phyloP scores from a whole-genome alignment of 345 rosid genomes.

The Pugionium cornutum region DNA sequence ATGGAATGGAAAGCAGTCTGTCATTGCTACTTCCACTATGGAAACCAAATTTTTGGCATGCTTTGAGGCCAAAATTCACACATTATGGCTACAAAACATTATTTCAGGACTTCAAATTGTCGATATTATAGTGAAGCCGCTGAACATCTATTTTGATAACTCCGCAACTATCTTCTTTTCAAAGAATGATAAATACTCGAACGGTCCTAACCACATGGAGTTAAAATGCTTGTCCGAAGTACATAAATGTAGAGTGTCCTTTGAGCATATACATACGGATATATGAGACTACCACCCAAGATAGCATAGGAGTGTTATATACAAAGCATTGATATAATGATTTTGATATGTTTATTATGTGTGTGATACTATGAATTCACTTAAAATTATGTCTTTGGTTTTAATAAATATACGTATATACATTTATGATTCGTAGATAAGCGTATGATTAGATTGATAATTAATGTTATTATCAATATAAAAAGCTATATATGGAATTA shows the following conservation, averaged over 20 bases:
- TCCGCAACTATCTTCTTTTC: conserved; percentile 1
- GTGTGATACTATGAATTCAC: background rate
- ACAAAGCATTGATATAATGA: background rate
- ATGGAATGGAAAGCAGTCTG: conserved; percentile 12
- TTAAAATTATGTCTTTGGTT: background rate
- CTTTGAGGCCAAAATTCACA: conserved; percentile 12
- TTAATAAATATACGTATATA: background rate
- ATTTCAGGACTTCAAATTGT: conserved; percentile 16
- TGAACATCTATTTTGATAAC: background rate
- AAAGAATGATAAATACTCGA: conserved; percentile 5
- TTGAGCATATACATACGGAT: background rate
- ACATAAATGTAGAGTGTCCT: no score
- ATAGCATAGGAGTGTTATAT: background rate
- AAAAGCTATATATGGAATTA: background rate
- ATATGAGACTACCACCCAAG: conserved; percentile 2
- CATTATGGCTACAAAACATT: background rate
- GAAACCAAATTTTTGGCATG: conserved; percentile 13
- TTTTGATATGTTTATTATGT: background rate
- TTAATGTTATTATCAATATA: background rate
- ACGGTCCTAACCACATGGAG: background rate
- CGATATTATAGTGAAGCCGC: conserved; percentile 3
- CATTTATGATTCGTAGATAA: background rate
- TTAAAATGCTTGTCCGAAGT: no score
- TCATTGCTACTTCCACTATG: conserved; percentile 20
- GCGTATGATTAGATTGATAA: background rate